Base-by-base conservation (phyloP, 495 filamentous ascomycete genomes). In the Cetradonia linearis region DNA sequence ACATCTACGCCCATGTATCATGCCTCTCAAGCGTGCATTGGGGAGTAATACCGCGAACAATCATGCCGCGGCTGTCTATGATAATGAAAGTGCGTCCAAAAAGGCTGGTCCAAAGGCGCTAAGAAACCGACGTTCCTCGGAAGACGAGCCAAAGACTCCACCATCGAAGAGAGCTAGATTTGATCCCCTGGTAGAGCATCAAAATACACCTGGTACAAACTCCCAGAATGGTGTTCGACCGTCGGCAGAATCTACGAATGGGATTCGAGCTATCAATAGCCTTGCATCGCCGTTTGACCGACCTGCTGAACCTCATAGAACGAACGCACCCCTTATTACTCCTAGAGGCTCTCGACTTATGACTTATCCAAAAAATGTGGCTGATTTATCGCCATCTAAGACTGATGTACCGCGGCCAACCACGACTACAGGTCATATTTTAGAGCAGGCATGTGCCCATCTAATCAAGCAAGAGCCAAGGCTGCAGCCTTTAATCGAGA, bases 281-380 rank as follows among this genome's bases (percentile, higher is more conserved):
- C 9, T n/a, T 37, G 11, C 30, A 47, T 2, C 20, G 18, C 25
- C 50, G 18, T 34, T 47, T 13, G 70, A 81, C 52, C 79, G 83
- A 25, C 81, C 81, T n/a, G 81, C 81, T 34, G 79, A 82, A 60
- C 82, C 82, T 28, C 80, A 85, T 63, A 67, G 70, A 55, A 86
- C 82, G 48, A 92, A 94, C 69, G 90, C 87, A 38, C 82, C 84
- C 9, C 80, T 96, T 52, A 73, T 88, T 20, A 92, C 90, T 0
- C 88, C 91, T 0, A 78, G 86, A 66, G 89, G 88, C 55, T 86
- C 86, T 14, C 80, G 83, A 34, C 70, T 87, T 50, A 74, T 87
- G 50, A 78, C 82, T 34, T 83, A 83, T 59, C 74, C 76, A 33
- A 67, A 72, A 18, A 70, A 68, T 27, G 50, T 67, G 18, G 74